Base-by-base conservation (phyloP, 768 basidiomycete species). In the Leccinum broughii region DNA sequence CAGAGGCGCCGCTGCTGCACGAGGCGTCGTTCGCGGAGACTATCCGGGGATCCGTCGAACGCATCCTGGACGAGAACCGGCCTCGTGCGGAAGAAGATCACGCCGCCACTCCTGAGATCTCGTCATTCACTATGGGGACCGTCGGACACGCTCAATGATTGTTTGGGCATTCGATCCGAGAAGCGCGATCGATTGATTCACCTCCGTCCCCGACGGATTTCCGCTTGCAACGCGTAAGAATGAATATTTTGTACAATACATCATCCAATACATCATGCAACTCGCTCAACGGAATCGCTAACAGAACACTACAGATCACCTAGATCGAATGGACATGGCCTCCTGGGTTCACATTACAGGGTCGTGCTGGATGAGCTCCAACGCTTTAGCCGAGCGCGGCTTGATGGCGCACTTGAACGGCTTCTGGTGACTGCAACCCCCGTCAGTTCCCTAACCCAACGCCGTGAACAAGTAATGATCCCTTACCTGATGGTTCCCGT, bases 401-500 rank as follows among this genome's bases (percentile, higher is more conserved):
- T 76, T 82, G 63, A 88, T 79, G 20, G 77, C 70, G 64, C 86
- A 87, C 64, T 81, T 80, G 75, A 85, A 88, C 17, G 86, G 81
- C 63, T 81, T 82, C 4, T 85, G 86, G 63, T 86, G 86, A 67
- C 86, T 78, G 55, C 17, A 10, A 37, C 2, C 5, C 34, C 7
- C 52, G 8, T 71, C 41, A 67, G 56, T 15, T 13, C 22, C 26
- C 28, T 5, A 2, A 34, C 3, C 32, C 22, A 13, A 44, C 34
- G 44, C 41, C 7, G 6, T 4, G 9, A 53, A 48, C 37, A 37
- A 10, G 5, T 13, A 32, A 53, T 14, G 24, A 8, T 7, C 28
- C 15, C 55, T 68, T 64, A 82, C 86, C 86, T 88, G 64, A 88
- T 88, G 0, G 86, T 85, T 20, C 86, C 86, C 11, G 81, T 80